These are phyloP conservation scores for Arabidopsis hybrid DNA, from an alignment of 441 rosid species.

Conservation along the genomic window DNA sequence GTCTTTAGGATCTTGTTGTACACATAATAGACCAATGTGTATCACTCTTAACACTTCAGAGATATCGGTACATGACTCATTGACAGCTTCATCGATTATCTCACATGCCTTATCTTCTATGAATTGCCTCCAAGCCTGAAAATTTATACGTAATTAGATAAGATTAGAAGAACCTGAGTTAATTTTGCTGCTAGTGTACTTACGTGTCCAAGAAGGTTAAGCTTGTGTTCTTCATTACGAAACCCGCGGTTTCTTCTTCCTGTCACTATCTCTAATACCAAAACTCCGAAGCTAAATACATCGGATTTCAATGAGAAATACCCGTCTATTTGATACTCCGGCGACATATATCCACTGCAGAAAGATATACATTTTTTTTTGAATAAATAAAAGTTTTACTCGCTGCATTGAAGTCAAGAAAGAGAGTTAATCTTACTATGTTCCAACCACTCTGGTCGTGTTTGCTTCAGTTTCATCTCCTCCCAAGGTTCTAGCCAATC, in stretches of 20 bases:
- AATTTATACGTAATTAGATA: not conserved
- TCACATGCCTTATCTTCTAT: constrained; percentile 46
- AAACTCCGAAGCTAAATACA: constrained; percentile 67
- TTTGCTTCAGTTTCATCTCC: constrained; percentile 60
- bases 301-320: constrained; percentile 62
- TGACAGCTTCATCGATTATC: constrained; percentile 39
- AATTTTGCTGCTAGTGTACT: constrained; percentile 35
- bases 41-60: constrained; percentile 41
- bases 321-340: constrained; percentile 63
- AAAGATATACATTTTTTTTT: not conserved
- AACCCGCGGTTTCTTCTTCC: constrained; percentile 55
- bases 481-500: constrained; percentile 71
- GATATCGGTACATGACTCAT: constrained; percentile 36
- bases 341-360: constrained; percentile 77
- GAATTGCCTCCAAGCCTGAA: constrained; percentile 44
- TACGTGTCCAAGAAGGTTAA: constrained; percentile 59
- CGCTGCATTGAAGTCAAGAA: not conserved
- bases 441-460: constrained; percentile 72
- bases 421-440: constrained; percentile 60
- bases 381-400: not conserved
- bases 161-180: not conserved
- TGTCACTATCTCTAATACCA: constrained; percentile 63
- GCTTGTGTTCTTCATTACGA: constrained; percentile 44
- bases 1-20: constrained; percentile 59
- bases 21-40: constrained; percentile 69